A percentile compares a stretch with the other conserved stretches of the same genome.
Conservation (phyloP, 352 stramenopile species). For the Globisporangium apiculatum region DNA sequence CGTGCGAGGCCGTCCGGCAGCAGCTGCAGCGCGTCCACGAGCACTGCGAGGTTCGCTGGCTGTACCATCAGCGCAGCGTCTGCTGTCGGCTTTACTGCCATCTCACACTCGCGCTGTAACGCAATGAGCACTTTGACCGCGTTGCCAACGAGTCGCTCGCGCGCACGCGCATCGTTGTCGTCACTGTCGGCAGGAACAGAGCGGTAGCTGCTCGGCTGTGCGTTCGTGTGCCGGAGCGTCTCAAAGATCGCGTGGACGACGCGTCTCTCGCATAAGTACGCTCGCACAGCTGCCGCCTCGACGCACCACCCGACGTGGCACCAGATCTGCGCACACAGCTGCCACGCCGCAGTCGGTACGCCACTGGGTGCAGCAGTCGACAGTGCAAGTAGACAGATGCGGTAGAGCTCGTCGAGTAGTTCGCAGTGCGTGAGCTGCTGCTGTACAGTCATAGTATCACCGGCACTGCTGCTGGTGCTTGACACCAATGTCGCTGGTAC, state of each 20-base stretch:
- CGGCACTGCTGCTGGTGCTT: not conserved
- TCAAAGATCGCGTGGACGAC: slow-evolving; percentile 29
- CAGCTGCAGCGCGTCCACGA: slow-evolving; percentile 37
- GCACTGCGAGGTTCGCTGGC: slow-evolving; percentile 19
- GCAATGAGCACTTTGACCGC: slow-evolving; percentile 61
- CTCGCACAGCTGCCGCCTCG: slow-evolving; percentile 18
- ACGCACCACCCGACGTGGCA: slow-evolving; percentile 66
- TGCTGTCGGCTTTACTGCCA: not conserved
- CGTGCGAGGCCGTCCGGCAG: slow-evolving; percentile 45
- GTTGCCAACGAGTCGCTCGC: slow-evolving; percentile 57
- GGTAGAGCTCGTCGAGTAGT: slow-evolving; percentile 25
- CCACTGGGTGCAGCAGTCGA: slow-evolving; percentile 2
- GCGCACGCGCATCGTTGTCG: slow-evolving; percentile 11
- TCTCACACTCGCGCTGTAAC: slow-evolving; percentile 18
- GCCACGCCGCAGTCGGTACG: slow-evolving; percentile 20
- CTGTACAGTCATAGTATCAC: not conserved
- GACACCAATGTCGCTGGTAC: not conserved
- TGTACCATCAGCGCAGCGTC: slow-evolving; percentile 19
- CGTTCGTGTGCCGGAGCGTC: slow-evolving; percentile 29
- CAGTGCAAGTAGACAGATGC: slow-evolving; percentile 20
- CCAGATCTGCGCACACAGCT: slow-evolving; percentile 59
- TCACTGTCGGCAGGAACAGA: not conserved
- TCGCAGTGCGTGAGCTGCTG: slow-evolving; percentile 11
- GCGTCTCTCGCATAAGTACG: slow-evolving; percentile 30
- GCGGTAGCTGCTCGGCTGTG: slow-evolving; percentile 11